Evolutionary conservation across 1,284 basidiomycete genomes (phyloP).

Genomic region (Thecaphora thlaspeos): DNA sequence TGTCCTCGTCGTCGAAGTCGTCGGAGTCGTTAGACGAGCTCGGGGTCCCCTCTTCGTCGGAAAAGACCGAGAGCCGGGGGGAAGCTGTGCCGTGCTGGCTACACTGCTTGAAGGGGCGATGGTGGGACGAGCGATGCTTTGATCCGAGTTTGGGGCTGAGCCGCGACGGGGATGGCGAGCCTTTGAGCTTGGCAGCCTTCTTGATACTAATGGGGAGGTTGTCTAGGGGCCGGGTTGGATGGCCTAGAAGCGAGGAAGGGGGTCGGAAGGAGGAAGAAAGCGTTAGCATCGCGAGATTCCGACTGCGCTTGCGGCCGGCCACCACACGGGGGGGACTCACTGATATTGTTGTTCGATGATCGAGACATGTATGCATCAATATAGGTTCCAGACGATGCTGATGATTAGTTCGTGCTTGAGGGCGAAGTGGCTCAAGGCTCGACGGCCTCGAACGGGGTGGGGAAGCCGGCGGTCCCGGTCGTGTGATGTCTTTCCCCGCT

Average conservation of each 20-base stretch:
- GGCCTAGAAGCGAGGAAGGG: too few species aligned
- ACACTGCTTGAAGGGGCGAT: neutral
- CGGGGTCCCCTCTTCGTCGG: constrained; percentile 24
- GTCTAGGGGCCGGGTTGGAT: neutral
- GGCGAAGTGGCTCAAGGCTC: neutral
- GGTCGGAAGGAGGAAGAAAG: too few species aligned
- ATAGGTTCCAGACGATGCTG: constrained; percentile 3
- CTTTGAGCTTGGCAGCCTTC: neutral
- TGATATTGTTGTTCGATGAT: constrained; percentile 22
- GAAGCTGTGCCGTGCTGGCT: neutral
- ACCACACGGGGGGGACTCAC: constrained; percentile 32
- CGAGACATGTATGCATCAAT: constrained; percentile 28
- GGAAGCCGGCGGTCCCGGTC: neutral
- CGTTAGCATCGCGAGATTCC: too few species aligned
- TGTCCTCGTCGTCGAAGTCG: constrained; percentile 9
- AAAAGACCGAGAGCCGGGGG: constrained; percentile 4
- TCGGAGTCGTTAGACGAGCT: constrained; percentile 29
- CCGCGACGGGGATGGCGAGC: neutral
- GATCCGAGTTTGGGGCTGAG: neutral
- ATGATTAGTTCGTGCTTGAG: neutral
- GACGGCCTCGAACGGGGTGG: neutral
- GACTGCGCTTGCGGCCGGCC: too few species aligned
- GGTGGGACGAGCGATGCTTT: neutral
- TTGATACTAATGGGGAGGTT: neutral
- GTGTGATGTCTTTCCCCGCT: neutral